phyloP scores from a whole-genome alignment of 306 rosid genomes.

The Arachis hypogaea region DNA sequence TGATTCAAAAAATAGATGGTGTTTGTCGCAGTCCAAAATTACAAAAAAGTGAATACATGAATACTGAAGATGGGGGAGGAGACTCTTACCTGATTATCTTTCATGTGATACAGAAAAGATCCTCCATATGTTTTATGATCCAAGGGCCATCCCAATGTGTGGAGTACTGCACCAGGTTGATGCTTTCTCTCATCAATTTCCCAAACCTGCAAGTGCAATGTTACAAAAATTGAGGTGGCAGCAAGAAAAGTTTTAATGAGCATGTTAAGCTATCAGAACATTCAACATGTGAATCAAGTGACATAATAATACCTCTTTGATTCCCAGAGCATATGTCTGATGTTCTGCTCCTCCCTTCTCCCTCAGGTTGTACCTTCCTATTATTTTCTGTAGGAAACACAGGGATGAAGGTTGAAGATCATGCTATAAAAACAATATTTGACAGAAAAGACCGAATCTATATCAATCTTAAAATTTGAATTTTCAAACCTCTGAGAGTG shows the following conservation, averaged over 20 bases:
- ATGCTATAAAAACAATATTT: constrained; percentile 31
- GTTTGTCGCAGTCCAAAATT: constrained; percentile 3
- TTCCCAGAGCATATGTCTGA: constrained; percentile 96
- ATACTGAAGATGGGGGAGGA: not conserved
- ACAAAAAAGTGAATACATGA: constrained; percentile 1
- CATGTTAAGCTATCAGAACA: constrained; percentile 4
- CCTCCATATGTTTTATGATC: constrained; percentile 93
- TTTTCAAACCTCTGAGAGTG: constrained; percentile 84
- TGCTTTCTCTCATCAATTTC: constrained; percentile 83
- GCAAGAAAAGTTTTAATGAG: constrained; percentile 19
- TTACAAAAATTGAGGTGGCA: constrained; percentile 28
- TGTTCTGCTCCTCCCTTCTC: constrained; percentile 79
- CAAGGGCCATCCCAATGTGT: constrained; percentile 95
- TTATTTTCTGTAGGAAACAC: constrained; percentile 57
- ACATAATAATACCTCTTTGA: constrained; percentile 70
- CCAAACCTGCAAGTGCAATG: constrained; percentile 71
- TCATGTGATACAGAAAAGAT: constrained; percentile 95
- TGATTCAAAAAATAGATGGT: constrained; percentile 2
- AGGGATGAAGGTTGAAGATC: constrained; percentile 18
- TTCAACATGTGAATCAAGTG: constrained; percentile 1
- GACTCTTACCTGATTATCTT: constrained; percentile 71
- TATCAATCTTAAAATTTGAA: constrained; percentile 30
- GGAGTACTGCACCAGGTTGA: constrained; percentile 84
- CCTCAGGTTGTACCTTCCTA: constrained; percentile 75
- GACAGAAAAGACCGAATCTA: constrained; percentile 29